Conservation (phyloP, 495 filamentous ascomycete genomes). For the Lepidopterella palustris region DNA sequence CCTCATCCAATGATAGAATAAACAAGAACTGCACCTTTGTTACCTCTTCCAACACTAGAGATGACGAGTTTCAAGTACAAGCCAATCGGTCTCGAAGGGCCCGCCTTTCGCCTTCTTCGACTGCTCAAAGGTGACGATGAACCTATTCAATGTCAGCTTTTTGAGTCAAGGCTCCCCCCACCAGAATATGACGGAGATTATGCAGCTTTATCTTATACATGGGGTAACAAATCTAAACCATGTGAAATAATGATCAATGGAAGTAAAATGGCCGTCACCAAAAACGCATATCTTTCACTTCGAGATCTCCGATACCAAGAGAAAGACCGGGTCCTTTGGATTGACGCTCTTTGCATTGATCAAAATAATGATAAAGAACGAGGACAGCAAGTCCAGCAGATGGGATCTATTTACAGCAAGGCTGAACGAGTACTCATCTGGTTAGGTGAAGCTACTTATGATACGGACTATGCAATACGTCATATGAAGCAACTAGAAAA, state of each 20-base stretch:
- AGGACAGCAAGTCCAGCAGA: constrained; percentile 32
- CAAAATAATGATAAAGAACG: constrained; percentile 34
- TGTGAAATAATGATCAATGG: constrained; percentile 3
- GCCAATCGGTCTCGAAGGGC: constrained; percentile 5
- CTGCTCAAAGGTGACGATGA: constrained; percentile 14
- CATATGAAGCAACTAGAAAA: constrained; percentile 4
- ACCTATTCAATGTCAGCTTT: constrained; percentile 14
- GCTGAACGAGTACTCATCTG: constrained; percentile 33
- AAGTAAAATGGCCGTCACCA: background rate
- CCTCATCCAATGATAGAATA: background rate
- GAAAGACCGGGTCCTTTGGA: constrained; percentile 28
- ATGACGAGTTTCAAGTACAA: background rate
- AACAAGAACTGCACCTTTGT: background rate
- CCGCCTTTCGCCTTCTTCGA: constrained; percentile 12
- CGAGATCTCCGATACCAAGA: constrained; percentile 8
- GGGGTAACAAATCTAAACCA: constrained; percentile 15
- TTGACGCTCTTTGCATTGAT: constrained; percentile 41
- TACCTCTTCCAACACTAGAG: background rate
- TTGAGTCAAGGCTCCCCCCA: constrained; percentile 10
- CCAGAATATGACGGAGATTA: constrained; percentile 1
- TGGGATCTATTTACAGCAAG: constrained; percentile 33
- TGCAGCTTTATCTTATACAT: constrained; percentile 30
- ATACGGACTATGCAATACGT: constrained; percentile 8
- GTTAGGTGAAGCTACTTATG: constrained; percentile 28
- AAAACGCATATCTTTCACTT: constrained; percentile 13